These are phyloP conservation scores for Aspergillus diversus DNA, from an alignment of 495 filamentous ascomycete species.

Conservation along the genomic window DNA sequence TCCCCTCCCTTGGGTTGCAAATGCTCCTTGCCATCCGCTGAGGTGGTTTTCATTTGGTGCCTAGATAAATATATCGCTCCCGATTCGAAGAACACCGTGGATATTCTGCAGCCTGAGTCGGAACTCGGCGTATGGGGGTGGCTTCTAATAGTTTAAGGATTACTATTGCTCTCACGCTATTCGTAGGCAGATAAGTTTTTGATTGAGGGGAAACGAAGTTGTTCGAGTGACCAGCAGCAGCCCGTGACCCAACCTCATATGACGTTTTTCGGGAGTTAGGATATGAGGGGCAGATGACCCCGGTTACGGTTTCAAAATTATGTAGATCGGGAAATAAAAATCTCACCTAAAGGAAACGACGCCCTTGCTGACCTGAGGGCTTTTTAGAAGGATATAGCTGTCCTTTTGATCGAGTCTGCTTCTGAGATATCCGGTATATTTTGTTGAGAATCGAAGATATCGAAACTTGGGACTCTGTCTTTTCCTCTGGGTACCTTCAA, in stretches of 20 bases:
- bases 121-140: neutral
- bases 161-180: neutral
- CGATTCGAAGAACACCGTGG: neutral
- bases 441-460: too few species aligned
- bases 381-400: too few species aligned
- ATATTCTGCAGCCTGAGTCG: neutral
- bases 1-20: neutral
- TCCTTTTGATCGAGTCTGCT: too few species aligned
- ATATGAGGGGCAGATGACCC: neutral
- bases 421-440: too few species aligned
- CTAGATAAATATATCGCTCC: neutral
- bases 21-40: neutral
- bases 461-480: too few species aligned
- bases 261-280: neutral
- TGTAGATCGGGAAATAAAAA: too few species aligned
- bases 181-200: neutral
- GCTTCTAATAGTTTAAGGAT: too few species aligned
- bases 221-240: neutral
- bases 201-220: neutral
- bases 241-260: neutral
- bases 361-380: too few species aligned
- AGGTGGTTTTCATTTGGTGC: neutral
- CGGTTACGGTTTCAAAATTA: too few species aligned
- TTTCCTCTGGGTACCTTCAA: too few species aligned
- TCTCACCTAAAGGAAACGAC: too few species aligned